phyloP scores from a whole-genome alignment of 805 yeast species.

The Yamadazyma ubonensis region DNA sequence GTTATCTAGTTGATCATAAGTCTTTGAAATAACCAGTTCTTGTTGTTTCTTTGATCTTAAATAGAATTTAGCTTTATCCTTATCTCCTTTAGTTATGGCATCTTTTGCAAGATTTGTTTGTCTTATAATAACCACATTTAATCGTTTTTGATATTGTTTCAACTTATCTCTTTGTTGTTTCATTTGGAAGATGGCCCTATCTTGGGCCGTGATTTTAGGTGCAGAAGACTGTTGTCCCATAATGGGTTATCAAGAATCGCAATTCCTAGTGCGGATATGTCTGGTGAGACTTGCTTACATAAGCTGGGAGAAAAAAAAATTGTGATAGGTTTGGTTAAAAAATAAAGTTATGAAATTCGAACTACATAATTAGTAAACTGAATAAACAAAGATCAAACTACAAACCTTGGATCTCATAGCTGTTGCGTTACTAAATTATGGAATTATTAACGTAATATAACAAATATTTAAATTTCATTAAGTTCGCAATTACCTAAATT shows the following conservation, averaged over 20 bases:
- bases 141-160: conserved; percentile 64
- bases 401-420: background rate
- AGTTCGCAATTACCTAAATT: conserved; percentile 1
- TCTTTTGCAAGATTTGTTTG: conserved; percentile 63
- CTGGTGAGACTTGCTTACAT: conserved; percentile 2
- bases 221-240: conserved; percentile 47
- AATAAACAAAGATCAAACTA: too few relatives aligned
- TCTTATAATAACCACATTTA: conserved; percentile 53
- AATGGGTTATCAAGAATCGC: background rate
- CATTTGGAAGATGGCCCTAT: conserved; percentile 79
- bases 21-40: conserved; percentile 62
- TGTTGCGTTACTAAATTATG: too few relatives aligned
- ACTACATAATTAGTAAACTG: too few relatives aligned
- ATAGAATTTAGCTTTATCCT: conserved; percentile 63
- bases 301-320: too few relatives aligned
- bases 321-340: too few relatives aligned
- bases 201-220: conserved; percentile 75
- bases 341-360: too few relatives aligned
- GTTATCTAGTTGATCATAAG: conserved; percentile 75
- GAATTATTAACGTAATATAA: background rate
- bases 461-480: background rate
- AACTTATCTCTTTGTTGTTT: conserved; percentile 87
- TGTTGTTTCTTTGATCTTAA: conserved; percentile 81
- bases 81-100: conserved; percentile 53
- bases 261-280: background rate